Percentiles rank a stretch among this genome's conserved stretches.
Evolutionary conservation across 768 basidiomycete species (phyloP).

Genomic region (Leccinum boreale): DNA sequence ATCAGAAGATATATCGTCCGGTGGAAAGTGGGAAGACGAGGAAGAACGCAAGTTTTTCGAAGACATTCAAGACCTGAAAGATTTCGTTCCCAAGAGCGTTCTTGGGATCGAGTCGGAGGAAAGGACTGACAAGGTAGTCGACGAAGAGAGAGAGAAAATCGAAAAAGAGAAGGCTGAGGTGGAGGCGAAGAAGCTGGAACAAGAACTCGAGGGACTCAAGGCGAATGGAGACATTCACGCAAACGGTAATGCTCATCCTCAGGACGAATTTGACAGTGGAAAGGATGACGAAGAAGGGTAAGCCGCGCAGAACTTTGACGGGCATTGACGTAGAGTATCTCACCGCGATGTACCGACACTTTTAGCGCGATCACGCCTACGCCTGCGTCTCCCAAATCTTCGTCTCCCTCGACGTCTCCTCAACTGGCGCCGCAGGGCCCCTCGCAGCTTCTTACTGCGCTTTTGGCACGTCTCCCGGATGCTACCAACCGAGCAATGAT

Average conservation of each 20-base stretch:
- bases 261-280: constrained; percentile 13
- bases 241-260: constrained; percentile 19
- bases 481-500: constrained; percentile 87
- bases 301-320: constrained; percentile 1
- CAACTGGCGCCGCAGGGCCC: constrained; percentile 84
- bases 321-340: constrained; percentile 17
- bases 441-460: constrained; percentile 85
- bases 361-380: constrained; percentile 55
- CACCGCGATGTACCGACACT: constrained; percentile 38
- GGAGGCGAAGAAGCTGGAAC: constrained; percentile 72
- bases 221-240: constrained; percentile 29
- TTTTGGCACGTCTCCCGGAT: constrained; percentile 89
- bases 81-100: constrained; percentile 86
- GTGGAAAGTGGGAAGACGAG: constrained; percentile 97
- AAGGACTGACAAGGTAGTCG: constrained; percentile 38
- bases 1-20: constrained; percentile 53
- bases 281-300: constrained; percentile 32
- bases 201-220: constrained; percentile 66
- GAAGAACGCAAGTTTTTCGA: constrained; percentile 94
- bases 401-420: constrained; percentile 60
- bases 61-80: constrained; percentile 85
- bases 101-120: constrained; percentile 60
- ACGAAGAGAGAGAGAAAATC: constrained; percentile 44
- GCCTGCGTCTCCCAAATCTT: constrained; percentile 62
- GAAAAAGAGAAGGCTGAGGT: constrained; percentile 58